Conservation (phyloP, 805 yeast genomes). For the Priceomyces fermenticarens region DNA sequence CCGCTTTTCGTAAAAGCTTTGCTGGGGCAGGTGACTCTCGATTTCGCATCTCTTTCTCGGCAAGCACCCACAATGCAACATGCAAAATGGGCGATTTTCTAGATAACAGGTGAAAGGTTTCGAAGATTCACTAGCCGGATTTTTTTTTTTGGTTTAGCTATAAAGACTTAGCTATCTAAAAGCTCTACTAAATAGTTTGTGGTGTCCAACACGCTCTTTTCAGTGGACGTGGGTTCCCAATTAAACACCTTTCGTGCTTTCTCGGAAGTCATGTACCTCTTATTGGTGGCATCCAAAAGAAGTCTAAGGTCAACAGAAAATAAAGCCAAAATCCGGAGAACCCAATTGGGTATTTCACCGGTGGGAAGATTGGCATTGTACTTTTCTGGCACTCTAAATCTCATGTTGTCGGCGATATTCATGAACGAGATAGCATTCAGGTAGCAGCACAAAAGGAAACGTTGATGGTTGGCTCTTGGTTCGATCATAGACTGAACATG, state of each 20-base stretch:
- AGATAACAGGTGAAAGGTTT: too few relatives aligned
- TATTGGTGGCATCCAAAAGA: neutral
- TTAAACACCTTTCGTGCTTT: neutral
- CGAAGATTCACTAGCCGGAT: too few relatives aligned
- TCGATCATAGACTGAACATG: conserved; percentile 1
- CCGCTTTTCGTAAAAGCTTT: too few relatives aligned
- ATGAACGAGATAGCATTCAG: neutral
- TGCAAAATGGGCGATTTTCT: too few relatives aligned
- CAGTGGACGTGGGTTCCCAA: neutral
- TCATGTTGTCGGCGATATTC: neutral
- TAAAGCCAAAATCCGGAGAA: neutral
- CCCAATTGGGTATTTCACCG: neutral
- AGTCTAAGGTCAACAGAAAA: neutral
- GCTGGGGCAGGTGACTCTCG: too few relatives aligned
- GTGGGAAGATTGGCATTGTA: neutral
- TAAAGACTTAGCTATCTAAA: neutral
- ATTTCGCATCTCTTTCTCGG: too few relatives aligned
- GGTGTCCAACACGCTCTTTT: neutral
- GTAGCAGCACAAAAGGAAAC: conserved; percentile 1
- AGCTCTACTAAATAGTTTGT: neutral
- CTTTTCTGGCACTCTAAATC: neutral
- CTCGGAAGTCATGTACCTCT: neutral
- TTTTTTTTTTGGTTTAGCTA: too few relatives aligned
- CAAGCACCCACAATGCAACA: too few relatives aligned
- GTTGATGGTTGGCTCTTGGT: neutral